These are phyloP conservation scores for Mortierella sp. DNA, from an alignment of 371 early-diverging fungal species.

Conservation along the genomic window DNA sequence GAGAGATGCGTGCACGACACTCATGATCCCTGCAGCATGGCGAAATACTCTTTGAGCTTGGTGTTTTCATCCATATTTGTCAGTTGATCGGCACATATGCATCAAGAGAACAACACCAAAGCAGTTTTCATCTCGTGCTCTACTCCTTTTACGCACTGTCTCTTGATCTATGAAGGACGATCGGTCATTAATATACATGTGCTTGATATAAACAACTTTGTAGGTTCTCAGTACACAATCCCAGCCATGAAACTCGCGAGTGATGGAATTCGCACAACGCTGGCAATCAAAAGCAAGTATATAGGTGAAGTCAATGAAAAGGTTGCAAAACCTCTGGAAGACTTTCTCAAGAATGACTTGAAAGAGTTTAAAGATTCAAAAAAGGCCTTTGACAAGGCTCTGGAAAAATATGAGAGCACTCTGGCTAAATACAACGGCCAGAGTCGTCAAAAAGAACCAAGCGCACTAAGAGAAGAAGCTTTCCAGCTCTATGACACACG, in stretches of 20 bases:
- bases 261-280: conserved; percentile 45
- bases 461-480: conserved; percentile 77
- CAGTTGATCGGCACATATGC: conserved; percentile 9
- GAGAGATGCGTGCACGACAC: conserved; percentile 6
- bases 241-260: conserved; percentile 47
- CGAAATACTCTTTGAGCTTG: not conserved
- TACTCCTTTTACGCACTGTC: not conserved
- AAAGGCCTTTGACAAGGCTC: conserved; percentile 67
- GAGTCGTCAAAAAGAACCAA: conserved; percentile 75
- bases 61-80: not conserved
- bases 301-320: conserved; percentile 71
- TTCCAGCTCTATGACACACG: conserved; percentile 75
- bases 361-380: conserved; percentile 73
- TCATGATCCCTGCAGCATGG: conserved; percentile 12
- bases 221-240: conserved; percentile 46
- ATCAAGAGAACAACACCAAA: not conserved
- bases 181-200: not conserved
- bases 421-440: conserved; percentile 68
- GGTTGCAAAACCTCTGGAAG: conserved; percentile 69
- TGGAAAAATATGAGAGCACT: conserved; percentile 76
- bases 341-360: conserved; percentile 72
- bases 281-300: conserved; percentile 54
- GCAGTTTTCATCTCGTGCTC: conserved; percentile 9
- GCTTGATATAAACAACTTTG: conserved; percentile 7
- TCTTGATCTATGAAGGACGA: not conserved